Base-by-base conservation (phyloP, 2,329 filamentous ascomycete genomes). In the Penicillium brasilianum region DNA sequence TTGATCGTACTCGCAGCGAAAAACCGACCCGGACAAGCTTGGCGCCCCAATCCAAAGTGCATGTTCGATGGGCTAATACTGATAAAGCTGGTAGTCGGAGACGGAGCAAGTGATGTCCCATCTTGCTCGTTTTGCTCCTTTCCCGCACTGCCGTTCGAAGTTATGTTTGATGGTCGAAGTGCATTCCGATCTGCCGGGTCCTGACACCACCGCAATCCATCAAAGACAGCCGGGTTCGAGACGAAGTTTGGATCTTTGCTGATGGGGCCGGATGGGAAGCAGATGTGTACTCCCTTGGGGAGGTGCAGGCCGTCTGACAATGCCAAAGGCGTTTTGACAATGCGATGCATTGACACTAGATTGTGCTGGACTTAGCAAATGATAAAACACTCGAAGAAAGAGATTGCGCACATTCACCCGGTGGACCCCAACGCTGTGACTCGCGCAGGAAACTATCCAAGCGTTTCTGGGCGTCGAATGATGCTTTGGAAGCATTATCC, bases 371-470 rank as follows among this genome's bases (percentile, higher is more conserved):
- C 34, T 48, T 44, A 51, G 43, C 10, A 59, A 41, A 16, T 22
- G 18, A 7, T 28, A n/a, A 28, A 3, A 28, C 16, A 28, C 44
- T 28, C 14, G 3, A n/a, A 13, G 22, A 30, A 30, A 49, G 30
- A 43, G 9, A 25, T 56, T 62, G 55, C 61, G 14, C 25, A 74
- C 72, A 55, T 66, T 74, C 71, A 30, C 68, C 65, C 14, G 68
- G 67, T 16, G 72, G 71, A 16, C 67, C 69, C 20, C 72, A 68
- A 0, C 72, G 67, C 49, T 72, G 69, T 8, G 71, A 72, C 55
- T 75, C 72, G 3, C 67, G 67, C 48, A 75, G 50, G 34, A 74
- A 74, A 48, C 71, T 74, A 57, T 74, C 72, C 48, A 74, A 22
- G 8, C 62, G 64, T 14, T 54, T 57, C 58, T 70, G 69, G 2